Evolutionary conservation across 148 eudicot species (phyloP).

Genomic region (Limonium bicolor): DNA sequence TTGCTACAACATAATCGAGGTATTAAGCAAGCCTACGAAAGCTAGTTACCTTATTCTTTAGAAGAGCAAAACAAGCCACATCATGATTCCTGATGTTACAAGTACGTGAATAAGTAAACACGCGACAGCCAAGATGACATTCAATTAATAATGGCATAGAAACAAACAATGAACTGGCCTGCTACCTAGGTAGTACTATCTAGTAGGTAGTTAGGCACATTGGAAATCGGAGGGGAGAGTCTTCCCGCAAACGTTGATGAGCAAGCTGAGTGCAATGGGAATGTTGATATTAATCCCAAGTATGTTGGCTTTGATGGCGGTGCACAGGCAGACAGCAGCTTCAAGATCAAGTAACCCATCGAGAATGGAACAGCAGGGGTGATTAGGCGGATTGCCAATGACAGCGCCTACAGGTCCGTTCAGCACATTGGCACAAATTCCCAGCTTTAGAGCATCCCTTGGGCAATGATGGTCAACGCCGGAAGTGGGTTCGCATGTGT

Average conservation of each 20-base stretch:
- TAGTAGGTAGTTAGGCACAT: conserved; percentile 4
- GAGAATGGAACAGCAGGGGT: conserved; percentile 18
- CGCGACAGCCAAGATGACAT: too few species aligned
- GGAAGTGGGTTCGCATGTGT: conserved; percentile 10
- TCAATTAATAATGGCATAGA: too few species aligned
- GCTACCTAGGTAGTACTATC: too few species aligned
- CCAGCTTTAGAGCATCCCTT: conserved; percentile 36
- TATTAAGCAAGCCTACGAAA: too few species aligned
- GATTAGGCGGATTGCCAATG: conserved; percentile 20
- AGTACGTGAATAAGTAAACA: too few species aligned
- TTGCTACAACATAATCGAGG: too few species aligned
- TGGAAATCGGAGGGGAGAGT: conserved; percentile 9
- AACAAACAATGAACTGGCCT: too few species aligned
- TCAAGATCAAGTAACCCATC: conserved; percentile 18
- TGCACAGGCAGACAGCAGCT: conserved; percentile 27
- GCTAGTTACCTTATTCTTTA: too few species aligned
- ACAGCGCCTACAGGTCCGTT: conserved; percentile 19
- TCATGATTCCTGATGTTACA: too few species aligned
- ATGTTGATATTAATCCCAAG: conserved; percentile 20
- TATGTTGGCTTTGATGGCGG: conserved; percentile 22
- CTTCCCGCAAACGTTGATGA: conserved; percentile 21
- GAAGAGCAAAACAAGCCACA: too few species aligned
- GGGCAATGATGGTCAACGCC: conserved; percentile 19
- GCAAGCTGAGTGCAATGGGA: conserved; percentile 18
- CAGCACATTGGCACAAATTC: conserved; percentile 30